Evolutionary conservation across 2,329 filamentous ascomycete species (phyloP).

Genomic region (Diplodia sapinea): DNA sequence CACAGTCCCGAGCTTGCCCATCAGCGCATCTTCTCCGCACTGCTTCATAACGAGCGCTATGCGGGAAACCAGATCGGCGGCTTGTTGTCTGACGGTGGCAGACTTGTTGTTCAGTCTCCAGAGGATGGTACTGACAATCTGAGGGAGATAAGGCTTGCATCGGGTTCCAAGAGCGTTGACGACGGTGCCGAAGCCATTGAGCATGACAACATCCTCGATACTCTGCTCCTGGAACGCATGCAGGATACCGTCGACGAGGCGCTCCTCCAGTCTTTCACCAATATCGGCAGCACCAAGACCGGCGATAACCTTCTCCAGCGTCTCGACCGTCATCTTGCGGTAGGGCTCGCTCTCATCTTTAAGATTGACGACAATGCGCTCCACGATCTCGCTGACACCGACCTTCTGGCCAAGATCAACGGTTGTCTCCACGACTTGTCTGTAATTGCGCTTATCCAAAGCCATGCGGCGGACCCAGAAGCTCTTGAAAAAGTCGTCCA

Average conservation of each 20-base stretch:
- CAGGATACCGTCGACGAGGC: slow-evolving; percentile 92
- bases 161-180: slow-evolving; percentile 92
- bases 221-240: slow-evolving; percentile 98
- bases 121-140: slow-evolving; percentile 95
- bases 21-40: slow-evolving; percentile 92
- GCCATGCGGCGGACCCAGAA: slow-evolving; percentile 99
- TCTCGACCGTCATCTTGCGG: slow-evolving; percentile 98
- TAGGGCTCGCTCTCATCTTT: slow-evolving; percentile 99
- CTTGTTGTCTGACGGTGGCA: slow-evolving; percentile 93
- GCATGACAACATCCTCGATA: slow-evolving; percentile 91
- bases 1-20: slow-evolving; percentile 93
- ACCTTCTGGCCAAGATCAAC: slow-evolving; percentile 97
- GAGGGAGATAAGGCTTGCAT: slow-evolving; percentile 94
- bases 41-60: slow-evolving; percentile 99
- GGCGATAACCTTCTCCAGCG: slow-evolving; percentile 93
- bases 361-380: slow-evolving; percentile 90
- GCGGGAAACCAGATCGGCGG: slow-evolving; percentile 92
- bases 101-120: slow-evolving; percentile 98
- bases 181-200: slow-evolving; percentile 97
- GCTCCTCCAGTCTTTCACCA: slow-evolving; percentile 87
- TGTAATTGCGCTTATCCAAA: slow-evolving; percentile 94
- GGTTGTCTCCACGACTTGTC: slow-evolving; percentile 96
- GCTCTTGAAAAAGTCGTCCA: slow-evolving; percentile 97
- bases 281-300: slow-evolving; percentile 93
- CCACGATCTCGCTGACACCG: slow-evolving; percentile 93